Conservation (phyloP, 192 early-diverging fungal species). For the Coemansia sp. region DNA sequence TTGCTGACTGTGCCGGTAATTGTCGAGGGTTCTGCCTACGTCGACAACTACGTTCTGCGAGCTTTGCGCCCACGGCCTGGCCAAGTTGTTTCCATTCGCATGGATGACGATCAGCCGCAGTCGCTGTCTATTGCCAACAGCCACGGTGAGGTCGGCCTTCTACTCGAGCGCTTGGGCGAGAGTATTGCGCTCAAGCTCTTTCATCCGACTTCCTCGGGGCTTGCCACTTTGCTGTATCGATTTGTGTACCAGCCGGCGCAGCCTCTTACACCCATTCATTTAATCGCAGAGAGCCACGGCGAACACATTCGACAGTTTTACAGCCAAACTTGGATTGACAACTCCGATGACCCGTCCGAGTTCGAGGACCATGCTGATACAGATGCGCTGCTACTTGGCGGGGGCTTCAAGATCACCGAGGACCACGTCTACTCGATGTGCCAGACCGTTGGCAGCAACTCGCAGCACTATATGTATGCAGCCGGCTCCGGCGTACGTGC, state of each 20-base stretch:
- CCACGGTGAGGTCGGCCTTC: constrained; percentile 72
- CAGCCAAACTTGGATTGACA: constrained; percentile 10
- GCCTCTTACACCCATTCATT: constrained; percentile 13
- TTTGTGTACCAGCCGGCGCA: constrained; percentile 15
- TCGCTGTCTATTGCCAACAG: constrained; percentile 3
- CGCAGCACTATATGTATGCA: constrained; percentile 51
- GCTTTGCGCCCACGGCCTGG: constrained; percentile 64
- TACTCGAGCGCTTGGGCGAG: constrained; percentile 79
- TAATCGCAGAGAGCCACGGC: neutral
- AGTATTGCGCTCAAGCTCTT: constrained; percentile 56
- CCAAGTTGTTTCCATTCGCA: constrained; percentile 35
- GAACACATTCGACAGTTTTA: neutral
- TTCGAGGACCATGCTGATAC: constrained; percentile 7
- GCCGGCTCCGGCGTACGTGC: constrained; percentile 60
- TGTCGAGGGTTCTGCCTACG: constrained; percentile 71
- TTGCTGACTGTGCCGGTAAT: constrained; percentile 72
- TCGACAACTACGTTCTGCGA: constrained; percentile 62
- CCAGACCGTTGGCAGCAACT: constrained; percentile 68
- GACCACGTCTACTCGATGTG: constrained; percentile 85
- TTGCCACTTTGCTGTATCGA: constrained; percentile 22
- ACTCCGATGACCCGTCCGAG: neutral
- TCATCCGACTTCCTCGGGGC: constrained; percentile 45
- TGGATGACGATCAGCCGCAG: neutral
- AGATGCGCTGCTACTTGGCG: neutral
- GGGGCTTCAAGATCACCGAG: constrained; percentile 55